Conservation (phyloP, 305 asterid genomes). For the Fraxinus sp. region DNA sequence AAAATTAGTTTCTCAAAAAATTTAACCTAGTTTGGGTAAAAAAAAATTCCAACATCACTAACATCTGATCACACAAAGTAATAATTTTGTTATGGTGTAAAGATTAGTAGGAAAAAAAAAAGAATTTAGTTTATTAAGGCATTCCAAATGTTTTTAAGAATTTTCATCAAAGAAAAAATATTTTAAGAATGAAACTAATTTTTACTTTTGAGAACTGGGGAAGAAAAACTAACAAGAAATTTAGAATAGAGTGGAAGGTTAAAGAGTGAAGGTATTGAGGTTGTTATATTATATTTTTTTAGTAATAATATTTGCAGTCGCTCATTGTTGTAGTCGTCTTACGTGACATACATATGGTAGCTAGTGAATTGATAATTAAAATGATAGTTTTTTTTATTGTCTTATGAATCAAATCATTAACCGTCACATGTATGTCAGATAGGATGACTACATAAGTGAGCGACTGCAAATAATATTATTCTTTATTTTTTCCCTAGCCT, state of each 20-base stretch:
- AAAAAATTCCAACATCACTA: constrained; percentile 12
- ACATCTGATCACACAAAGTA: not conserved
- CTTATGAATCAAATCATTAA: no score
- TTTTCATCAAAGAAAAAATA: not conserved
- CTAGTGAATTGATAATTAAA: no score
- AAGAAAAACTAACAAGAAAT: not conserved
- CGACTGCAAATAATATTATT: not conserved
- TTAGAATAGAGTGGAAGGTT: not conserved
- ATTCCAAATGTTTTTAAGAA: not conserved
- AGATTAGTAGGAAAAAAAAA: not conserved
- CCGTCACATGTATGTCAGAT: no score
- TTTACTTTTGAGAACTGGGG: not conserved
- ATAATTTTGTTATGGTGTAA: not conserved
- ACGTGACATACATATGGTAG: no score
- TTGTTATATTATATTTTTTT: not conserved
- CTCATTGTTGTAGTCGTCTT: no score
- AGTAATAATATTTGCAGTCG: no score
- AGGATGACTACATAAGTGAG: no score
- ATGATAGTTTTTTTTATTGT: no score
- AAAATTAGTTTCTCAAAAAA: no score
- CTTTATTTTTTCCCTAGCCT: not conserved
- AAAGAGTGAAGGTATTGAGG: not conserved
- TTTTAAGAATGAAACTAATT: not conserved
- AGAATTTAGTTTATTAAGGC: not conserved
- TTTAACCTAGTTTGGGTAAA: no score